Evolutionary conservation across 176 grass and related monocot species (phyloP), one percentile per base, ranked within the genome.

Genomic region (Carex parvula): DNA sequence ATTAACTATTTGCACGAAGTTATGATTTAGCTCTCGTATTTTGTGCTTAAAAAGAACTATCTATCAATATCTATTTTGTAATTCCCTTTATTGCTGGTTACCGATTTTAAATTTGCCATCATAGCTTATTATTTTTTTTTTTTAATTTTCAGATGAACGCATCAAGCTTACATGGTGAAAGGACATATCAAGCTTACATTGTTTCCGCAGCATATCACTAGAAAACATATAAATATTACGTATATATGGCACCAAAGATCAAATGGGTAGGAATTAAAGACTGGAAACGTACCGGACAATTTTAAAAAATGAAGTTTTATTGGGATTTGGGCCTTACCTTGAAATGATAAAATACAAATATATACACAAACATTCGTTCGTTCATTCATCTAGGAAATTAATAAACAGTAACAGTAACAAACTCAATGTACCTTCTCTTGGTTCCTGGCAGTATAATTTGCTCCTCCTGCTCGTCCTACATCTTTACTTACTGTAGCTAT

Each of bases 401-500:
- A 56, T 16, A 56, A 57, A 78, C 73, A 78, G 73, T 56, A 78
- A 32, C 16, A 71, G 68, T 74, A 74, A 68, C 15, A 77, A 44
- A 61, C 22, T 66, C 71, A 82, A 52, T 73, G 60, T 89, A 89
- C 87, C 87, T 89, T 89, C 18, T 86, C 87, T 83, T 86, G 78
- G 69, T 84, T 30, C 50, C 26, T 85, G 83, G 20, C 30, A 22
- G 61, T 67, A n/a, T 77, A 63, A 60, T 71, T 85, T 84, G 52
- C 55, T 71, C 10, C 56, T n/a, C 21, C 65, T 73, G 50, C 7
- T 55, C 41, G 26, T 35, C 15, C 29, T 55, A 35, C n/a, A 75
- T 53, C 73, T 55, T 15, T 24, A 77, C 44, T 77, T 42, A 15
- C 50, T 29, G 79, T 42, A 59, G 60, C 22, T 79, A 29, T 60